Conservation (phyloP, 169 alveolate genomes). For the Plasmodium gallinaceum region DNA sequence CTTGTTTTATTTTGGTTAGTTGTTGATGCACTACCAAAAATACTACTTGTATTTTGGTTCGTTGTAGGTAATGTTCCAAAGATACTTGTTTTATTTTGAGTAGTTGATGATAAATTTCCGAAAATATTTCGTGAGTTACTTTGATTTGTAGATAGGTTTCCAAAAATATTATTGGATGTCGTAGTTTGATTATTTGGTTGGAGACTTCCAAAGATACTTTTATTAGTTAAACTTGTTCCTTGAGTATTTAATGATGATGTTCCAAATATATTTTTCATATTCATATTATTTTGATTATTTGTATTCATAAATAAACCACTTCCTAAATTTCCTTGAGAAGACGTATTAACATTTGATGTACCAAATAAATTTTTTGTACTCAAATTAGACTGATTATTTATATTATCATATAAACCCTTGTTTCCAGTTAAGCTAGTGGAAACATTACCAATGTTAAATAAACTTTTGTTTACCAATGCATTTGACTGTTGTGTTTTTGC, state of each 20-base stretch:
- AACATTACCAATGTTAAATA: constrained; percentile 42
- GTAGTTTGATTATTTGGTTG: constrained; percentile 46
- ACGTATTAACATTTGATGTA: constrained; percentile 19
- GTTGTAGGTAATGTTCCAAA: constrained; percentile 47
- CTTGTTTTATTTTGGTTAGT: constrained; percentile 38
- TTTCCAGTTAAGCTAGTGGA: constrained; percentile 23
- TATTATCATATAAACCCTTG: constrained; percentile 56
- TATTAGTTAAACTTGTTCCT: constrained; percentile 58
- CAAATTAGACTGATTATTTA: constrained; percentile 44
- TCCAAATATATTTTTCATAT: constrained; percentile 67
- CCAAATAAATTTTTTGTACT: constrained; percentile 64
- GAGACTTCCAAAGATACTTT: constrained; percentile 72
- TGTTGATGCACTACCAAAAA: constrained; percentile 53
- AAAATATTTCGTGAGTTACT: constrained; percentile 25
- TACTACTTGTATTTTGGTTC: constrained; percentile 21
- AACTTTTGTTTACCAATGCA: constrained; percentile 45
- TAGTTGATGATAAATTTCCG: constrained; percentile 47
- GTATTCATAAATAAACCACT: constrained; percentile 69
- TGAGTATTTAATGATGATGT: constrained; percentile 54
- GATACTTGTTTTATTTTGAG: constrained; percentile 55
- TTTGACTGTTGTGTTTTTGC: constrained; percentile 54
- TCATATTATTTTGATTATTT: constrained; percentile 55
- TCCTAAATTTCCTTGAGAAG: constrained; percentile 43
- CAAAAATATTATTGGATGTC: constrained; percentile 50
- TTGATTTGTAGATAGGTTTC: constrained; percentile 52